Conservation (phyloP, 208 protist genomes). For the Leishmania amazonensis region DNA sequence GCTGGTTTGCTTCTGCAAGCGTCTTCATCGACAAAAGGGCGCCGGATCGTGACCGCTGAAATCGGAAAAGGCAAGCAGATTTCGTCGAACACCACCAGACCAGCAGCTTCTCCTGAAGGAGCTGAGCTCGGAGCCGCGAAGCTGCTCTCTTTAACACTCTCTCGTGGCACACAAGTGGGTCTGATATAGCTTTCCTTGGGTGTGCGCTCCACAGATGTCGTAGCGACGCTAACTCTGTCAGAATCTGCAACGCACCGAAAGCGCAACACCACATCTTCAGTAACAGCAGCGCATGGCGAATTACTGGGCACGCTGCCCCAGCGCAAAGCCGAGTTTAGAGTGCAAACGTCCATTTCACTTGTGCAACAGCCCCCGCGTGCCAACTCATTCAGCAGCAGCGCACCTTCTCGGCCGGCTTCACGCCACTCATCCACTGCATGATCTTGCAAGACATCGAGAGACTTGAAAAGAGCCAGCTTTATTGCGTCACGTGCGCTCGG, state of each 20-base stretch:
- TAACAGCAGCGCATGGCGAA: neutral
- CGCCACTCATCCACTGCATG: conserved; percentile 29
- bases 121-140: neutral
- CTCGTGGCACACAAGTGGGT: neutral
- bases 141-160: neutral
- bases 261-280: neutral
- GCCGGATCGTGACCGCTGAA: neutral
- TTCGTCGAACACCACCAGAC: neutral
- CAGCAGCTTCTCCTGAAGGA: neutral
- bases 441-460: conserved; percentile 32
- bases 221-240: neutral
- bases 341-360: conserved; percentile 4
- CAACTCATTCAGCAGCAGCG: conserved; percentile 32
- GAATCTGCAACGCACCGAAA: neutral
- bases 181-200: neutral
- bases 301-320: too few species aligned
- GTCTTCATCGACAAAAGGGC: neutral
- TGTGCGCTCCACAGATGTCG: neutral
- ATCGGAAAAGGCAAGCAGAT: conserved; percentile 2
- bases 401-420: conserved; percentile 29
- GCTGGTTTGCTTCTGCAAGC: neutral
- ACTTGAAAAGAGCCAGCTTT: conserved; percentile 36
- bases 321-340: conserved; percentile 7
- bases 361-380: conserved; percentile 4
- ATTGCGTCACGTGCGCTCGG: conserved; percentile 37